Evolutionary conservation across 2,329 filamentous ascomycete genomes (phyloP), one percentile per base, ranked within the genome.

Genomic region (Diaporthe destruens): DNA sequence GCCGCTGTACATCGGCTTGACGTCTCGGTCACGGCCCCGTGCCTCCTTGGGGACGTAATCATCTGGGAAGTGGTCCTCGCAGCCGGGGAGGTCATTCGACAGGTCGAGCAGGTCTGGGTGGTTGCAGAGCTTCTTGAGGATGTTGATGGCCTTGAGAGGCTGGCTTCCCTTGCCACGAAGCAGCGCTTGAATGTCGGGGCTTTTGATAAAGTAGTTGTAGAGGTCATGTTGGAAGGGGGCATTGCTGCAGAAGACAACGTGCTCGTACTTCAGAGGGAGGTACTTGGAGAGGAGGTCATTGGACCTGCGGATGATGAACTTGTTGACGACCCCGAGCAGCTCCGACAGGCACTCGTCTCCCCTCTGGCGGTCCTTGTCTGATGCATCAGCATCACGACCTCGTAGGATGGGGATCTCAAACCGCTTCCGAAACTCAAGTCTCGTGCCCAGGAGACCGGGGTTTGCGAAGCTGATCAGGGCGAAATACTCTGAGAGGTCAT

Each of bases 251-350:
- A 99, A 99, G 0, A 99, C 96, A 39, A 99, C 96, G 80, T 99
- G 96, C 82, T 99, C 96, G 82, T 99, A 99, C 85, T 99, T 99
- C 85, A 98, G 92, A 0, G 96, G 96, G 73, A 99, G 85, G 80
- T 99, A 99, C 82, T 99, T 99, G 67, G 96, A 98, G 32, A 99
- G 84, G 74, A 99, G 97, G 79, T 99, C 96, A 87, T 99, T 99
- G 5, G 96, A 98, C 72, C 96, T 92, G 73, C 96, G 93, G 78
- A 99, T 99, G 80, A 99, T 97, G 84, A 99, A 99, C 79, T 97
- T 98, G 85, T 98, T 99, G 80, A 99, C 96, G 56, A 97, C 86
- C 2, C 87, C 86, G 3, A 98, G 89, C 18, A 99, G 88, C 78
- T 98, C 96, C 5, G 87, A 86, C 25, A 98, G 89, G 68, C 95